phyloP scores from a whole-genome alignment of 257 asterid genomes.

The Nicotiana noctiflora region DNA sequence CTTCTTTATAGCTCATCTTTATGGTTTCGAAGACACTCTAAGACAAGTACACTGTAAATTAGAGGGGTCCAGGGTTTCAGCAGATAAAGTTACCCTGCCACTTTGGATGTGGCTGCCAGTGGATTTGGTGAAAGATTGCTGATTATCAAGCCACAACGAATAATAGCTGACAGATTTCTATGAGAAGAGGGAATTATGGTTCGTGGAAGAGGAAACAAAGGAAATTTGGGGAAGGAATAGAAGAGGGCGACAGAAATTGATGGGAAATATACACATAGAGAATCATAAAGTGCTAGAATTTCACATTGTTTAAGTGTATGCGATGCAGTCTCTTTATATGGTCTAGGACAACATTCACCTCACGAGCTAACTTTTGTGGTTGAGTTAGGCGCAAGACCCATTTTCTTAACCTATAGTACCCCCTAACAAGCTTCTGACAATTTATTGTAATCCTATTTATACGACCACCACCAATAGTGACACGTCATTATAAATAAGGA shows the following conservation, averaged over 20 bases:
- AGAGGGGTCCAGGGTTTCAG: background rate
- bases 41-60: background rate
- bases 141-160: background rate
- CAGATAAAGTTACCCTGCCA: background rate
- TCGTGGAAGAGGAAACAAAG: background rate
- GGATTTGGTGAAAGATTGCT: background rate
- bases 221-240: background rate
- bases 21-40: background rate
- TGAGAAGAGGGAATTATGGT: background rate
- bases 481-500: background rate
- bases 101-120: background rate
- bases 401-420: background rate
- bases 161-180: background rate
- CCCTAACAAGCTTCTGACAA: background rate
- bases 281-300: background rate
- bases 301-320: background rate
- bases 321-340: background rate
- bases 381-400: background rate
- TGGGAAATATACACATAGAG: background rate
- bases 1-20: background rate
- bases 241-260: background rate
- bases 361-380: background rate
- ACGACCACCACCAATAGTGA: background rate
- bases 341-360: background rate
- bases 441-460: background rate